These are phyloP conservation scores for Anisogramma anomala DNA, from an alignment of 2,329 filamentous ascomycete species.

Conservation along the genomic window DNA sequence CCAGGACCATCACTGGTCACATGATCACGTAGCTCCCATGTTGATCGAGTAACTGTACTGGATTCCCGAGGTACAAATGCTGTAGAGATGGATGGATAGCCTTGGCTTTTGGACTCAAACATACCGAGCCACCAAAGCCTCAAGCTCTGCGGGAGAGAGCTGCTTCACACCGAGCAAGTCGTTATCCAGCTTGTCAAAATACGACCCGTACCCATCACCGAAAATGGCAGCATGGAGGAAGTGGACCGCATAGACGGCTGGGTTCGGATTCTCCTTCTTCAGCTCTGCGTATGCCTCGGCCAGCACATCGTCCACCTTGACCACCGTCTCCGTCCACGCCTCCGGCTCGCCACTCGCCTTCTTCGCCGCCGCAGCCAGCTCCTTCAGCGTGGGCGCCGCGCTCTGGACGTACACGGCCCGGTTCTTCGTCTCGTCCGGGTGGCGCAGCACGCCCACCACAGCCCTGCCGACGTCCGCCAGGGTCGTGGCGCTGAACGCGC, in stretches of 20 bases:
- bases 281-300: conserved; percentile 22
- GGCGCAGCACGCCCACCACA: conserved; percentile 18
- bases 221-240: conserved; percentile 24
- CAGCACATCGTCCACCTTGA: conserved; percentile 21
- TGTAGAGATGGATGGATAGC: too few species aligned
- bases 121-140: conserved; percentile 17
- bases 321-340: conserved; percentile 18
- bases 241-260: conserved; percentile 17
- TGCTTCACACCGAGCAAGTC: conserved; percentile 26
- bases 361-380: conserved; percentile 3
- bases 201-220: conserved; percentile 22
- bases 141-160: conserved; percentile 24
- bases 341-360: conserved; percentile 8
- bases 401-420: conserved; percentile 17
- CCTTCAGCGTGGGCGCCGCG: conserved; percentile 4
- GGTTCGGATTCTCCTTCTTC: conserved; percentile 20
- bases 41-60: too few species aligned
- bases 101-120: neutral
- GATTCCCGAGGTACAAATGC: conserved; percentile 20
- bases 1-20: too few species aligned
- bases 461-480: conserved; percentile 20
- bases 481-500: conserved; percentile 17
- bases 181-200: conserved; percentile 25
- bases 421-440: conserved; percentile 22
- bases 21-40: too few species aligned